phyloP scores from a whole-genome alignment of 2,329 filamentous ascomycete genomes.

The Macrophomina pseudophaseolina region DNA sequence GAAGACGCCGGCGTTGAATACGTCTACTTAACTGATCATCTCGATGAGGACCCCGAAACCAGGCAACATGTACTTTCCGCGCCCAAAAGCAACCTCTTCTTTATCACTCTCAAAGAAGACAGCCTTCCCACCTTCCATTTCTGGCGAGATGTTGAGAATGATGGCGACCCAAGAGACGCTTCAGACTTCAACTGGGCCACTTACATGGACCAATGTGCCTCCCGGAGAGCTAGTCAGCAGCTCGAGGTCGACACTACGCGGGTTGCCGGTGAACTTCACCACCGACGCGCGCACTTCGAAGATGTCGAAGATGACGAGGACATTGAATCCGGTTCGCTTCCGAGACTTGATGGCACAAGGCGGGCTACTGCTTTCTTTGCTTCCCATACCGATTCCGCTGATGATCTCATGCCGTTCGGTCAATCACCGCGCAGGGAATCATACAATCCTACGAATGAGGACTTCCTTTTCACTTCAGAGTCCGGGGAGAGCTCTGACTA shows the following conservation, averaged over 20 bases:
- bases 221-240: neutral
- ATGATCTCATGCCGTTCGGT: neutral
- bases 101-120: conserved; percentile 5
- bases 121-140: conserved; percentile 18
- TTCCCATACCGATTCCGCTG: neutral
- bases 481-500: neutral
- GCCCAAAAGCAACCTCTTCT: conserved; percentile 13
- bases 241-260: neutral
- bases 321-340: neutral
- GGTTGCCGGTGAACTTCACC: neutral
- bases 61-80: neutral
- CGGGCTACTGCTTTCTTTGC: neutral
- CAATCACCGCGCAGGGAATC: neutral
- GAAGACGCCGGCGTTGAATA: neutral
- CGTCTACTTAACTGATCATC: conserved; percentile 5
- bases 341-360: neutral
- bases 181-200: neutral
- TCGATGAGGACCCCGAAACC: neutral
- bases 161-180: neutral
- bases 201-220: conserved; percentile 3
- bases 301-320: neutral
- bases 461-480: too few species aligned
- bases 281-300: neutral
- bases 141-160: conserved; percentile 15
- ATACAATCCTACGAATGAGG: neutral